A percentile compares a stretch with the other conserved stretches of the same genome.
phyloP scores from a whole-genome alignment of 305 asterid species.

The Rubia balearica region DNA sequence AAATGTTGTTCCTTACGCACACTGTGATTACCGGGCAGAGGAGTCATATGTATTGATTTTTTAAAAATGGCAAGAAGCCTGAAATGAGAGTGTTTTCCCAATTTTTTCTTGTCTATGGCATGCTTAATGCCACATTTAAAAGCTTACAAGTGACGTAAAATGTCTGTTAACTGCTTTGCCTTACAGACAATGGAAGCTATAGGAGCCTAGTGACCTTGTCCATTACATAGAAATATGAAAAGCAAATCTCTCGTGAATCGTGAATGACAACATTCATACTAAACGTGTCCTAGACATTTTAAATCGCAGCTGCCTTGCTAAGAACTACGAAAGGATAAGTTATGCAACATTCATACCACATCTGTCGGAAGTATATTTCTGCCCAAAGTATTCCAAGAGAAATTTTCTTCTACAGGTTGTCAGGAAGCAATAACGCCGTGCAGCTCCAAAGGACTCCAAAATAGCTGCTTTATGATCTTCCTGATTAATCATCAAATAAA shows the following conservation, averaged over 20 bases:
- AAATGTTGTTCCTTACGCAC: background rate
- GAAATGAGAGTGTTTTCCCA: background rate
- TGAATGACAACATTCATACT: background rate
- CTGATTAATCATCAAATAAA: slow-evolving; percentile 35
- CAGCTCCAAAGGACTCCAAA: slow-evolving; percentile 69
- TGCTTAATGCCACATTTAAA: background rate
- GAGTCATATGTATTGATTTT: background rate
- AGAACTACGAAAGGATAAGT: slow-evolving; percentile 5
- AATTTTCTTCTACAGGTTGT: slow-evolving; percentile 89
- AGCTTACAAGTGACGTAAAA: background rate
- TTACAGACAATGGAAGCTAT: background rate
- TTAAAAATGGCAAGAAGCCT: background rate
- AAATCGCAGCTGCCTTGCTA: background rate
- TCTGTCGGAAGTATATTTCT: slow-evolving; percentile 36
- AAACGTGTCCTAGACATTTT: background rate
- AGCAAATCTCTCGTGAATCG: background rate
- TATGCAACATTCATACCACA: slow-evolving; percentile 51
- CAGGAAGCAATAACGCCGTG: slow-evolving; percentile 71
- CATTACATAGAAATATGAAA: background rate
- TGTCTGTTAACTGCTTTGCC: background rate
- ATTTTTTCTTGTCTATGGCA: background rate
- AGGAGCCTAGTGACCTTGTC: background rate
- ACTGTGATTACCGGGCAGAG: background rate
- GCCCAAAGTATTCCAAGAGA: slow-evolving; percentile 86
- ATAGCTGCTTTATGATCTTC: slow-evolving; percentile 74